phyloP scores from a whole-genome alignment of 2,329 filamentous ascomycete genomes.

The Colletotrichum sp. region DNA sequence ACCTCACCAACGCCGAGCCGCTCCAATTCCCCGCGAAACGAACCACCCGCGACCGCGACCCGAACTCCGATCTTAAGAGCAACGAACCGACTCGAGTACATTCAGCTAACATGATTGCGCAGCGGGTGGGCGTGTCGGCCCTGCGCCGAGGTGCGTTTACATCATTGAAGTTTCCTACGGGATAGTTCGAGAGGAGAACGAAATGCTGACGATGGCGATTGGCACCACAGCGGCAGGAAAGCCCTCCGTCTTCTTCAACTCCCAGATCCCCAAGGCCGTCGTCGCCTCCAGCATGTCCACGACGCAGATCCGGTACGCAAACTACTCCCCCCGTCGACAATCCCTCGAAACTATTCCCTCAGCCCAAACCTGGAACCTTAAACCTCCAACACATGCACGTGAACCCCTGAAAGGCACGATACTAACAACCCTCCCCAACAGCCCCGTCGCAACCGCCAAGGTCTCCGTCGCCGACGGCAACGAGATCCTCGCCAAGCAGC shows the following conservation, averaged over 20 bases:
- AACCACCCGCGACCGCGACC: not conserved
- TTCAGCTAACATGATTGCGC: slow-evolving; percentile 56
- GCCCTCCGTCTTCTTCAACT: slow-evolving; percentile 51
- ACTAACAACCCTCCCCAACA: slow-evolving; percentile 30
- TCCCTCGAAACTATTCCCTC: not conserved
- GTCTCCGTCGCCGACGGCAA: slow-evolving; percentile 58
- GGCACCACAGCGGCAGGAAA: slow-evolving; percentile 38
- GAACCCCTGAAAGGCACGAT: not conserved
- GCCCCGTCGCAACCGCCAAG: slow-evolving; percentile 61
- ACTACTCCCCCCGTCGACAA: not conserved
- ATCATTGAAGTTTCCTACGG: not conserved
- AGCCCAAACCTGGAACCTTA: not conserved
- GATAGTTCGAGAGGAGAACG: not conserved
- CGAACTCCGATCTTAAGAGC: not conserved
- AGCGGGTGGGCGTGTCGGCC: slow-evolving; percentile 63
- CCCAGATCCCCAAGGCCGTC: slow-evolving; percentile 52
- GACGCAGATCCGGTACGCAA: slow-evolving; percentile 53
- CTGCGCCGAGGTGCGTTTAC: slow-evolving; percentile 59
- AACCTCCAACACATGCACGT: not conserved
- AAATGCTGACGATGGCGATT: slow-evolving; percentile 19
- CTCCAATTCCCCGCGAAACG: slow-evolving; percentile 19
- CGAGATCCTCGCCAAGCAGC: slow-evolving; percentile 80
- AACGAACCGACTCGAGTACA: not conserved
- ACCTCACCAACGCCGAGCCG: not conserved
- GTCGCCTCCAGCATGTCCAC: slow-evolving; percentile 46